Base-by-base conservation (phyloP, 73 alveolate species). In the Blepharisma stoltei region DNA sequence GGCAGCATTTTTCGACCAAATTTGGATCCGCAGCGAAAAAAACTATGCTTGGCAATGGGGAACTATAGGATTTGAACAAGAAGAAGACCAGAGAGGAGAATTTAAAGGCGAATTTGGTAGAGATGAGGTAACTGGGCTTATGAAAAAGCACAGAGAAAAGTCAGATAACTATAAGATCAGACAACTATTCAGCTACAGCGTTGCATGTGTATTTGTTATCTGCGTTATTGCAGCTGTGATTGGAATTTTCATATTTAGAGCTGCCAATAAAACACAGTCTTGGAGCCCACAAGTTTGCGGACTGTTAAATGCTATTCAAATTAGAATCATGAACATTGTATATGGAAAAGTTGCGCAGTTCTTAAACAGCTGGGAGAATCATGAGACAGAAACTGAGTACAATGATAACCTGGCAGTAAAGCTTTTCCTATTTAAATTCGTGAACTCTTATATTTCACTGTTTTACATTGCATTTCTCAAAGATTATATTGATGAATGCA, bases 401-500 rank as follows among this genome's bases (percentile, higher is more conserved):
- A 79, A 81, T 44, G 78, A 52, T 20, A 11, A 55, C 37, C 65
- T 81, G 9, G 82, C 82, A 43, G 44, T 52, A 1, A 81, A 81
- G 23, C 82, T 66, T n/a, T 81, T 81, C 76, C 6, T 71, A 5
- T 81, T 81, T 73, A 38, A 27, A 70, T 81, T 81, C 48, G 83
- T 81, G 67, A 81, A 81, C 53, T 23, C 84, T 8, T 81, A 45
- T 71, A 38, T 48, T 20, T 81, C 88, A 25, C 55, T 81, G 6
- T 55, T 81, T 54, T 81, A 81, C 73, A 71, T 81, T 21, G 83
- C 88, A 11, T 81, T 81, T 41, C 43, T 81, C 45, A 55, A 70
- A 75, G 48, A 68, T 14, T 37, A n/a, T n/a, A 46, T n/a, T 14
- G 80, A 75, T 23, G 83, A 79, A 0, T 81, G 88, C 83, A 69